Evolutionary conservation across 176 grass and related monocot species (phyloP).

Genomic region (Rhynchospora tenuis): DNA sequence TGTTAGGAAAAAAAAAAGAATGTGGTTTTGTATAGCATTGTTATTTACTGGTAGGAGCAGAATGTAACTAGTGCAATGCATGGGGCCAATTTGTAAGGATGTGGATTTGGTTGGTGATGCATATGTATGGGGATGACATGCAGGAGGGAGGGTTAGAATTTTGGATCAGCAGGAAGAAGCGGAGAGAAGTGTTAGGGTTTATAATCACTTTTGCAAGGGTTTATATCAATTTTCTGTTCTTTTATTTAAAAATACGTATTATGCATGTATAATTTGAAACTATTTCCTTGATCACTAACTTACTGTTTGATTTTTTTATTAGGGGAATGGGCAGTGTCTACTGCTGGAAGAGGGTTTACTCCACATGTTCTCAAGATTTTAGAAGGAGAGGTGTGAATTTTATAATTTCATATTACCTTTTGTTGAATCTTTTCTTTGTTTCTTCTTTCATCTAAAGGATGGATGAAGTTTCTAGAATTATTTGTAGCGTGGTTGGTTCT

Average conservation of each 20-base stretch:
- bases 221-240: not conserved
- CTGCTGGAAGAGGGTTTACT: constrained; percentile 96
- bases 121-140: not conserved
- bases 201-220: not conserved
- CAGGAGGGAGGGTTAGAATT: not conserved
- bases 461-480: not conserved
- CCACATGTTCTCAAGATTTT: constrained; percentile 86
- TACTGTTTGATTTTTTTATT: constrained; percentile 15
- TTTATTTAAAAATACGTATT: not conserved
- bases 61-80: not conserved
- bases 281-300: not conserved
- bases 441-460: not conserved
- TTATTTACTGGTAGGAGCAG: not conserved
- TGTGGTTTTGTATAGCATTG: not conserved
- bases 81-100: not conserved
- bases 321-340: constrained; percentile 93
- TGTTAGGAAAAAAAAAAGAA: not conserved
- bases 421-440: not conserved
- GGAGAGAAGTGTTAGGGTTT: not conserved
- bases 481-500: not conserved
- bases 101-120: not conserved
- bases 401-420: not conserved
- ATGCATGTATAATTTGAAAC: not conserved
- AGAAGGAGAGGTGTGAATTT: constrained; percentile 62
- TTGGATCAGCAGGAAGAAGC: not conserved